Conservation (phyloP, 2,329 filamentous ascomycete genomes). For the Scedosporium aurantiacum region DNA sequence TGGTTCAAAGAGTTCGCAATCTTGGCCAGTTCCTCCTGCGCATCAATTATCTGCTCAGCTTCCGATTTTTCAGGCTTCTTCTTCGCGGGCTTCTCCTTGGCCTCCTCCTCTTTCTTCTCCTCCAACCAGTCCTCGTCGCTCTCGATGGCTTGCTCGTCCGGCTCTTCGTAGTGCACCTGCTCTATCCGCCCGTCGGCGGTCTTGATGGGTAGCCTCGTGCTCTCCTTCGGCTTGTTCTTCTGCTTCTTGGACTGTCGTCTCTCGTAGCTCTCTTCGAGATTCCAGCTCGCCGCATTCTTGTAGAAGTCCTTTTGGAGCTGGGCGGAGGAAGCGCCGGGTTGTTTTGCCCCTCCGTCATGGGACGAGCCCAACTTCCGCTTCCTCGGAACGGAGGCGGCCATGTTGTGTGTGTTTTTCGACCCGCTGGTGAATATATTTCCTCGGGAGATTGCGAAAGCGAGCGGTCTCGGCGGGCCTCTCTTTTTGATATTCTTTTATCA, state of each 20-base stretch:
- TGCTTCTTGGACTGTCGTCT: constrained; percentile 62
- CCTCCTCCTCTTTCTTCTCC: constrained; percentile 36
- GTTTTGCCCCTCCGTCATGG: not conserved
- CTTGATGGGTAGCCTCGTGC: constrained; percentile 73
- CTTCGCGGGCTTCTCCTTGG: constrained; percentile 12
- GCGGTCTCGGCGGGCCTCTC: not conserved
- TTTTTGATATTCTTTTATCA: not conserved
- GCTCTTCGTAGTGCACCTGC: constrained; percentile 41
- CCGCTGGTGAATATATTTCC: no score
- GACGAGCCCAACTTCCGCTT: constrained; percentile 3
- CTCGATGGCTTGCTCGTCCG: constrained; percentile 46
- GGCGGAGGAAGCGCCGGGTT: not conserved
- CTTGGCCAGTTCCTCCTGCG: constrained; percentile 85
- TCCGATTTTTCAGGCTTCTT: constrained; percentile 55
- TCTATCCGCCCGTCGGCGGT: constrained; percentile 67
- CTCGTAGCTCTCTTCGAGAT: constrained; percentile 88
- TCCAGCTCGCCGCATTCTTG: constrained; percentile 69
- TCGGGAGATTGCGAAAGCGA: not conserved
- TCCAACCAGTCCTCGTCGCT: constrained; percentile 39
- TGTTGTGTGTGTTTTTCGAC: not conserved
- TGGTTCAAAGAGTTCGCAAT: constrained; percentile 76
- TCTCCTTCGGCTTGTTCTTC: constrained; percentile 62
- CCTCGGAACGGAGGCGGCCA: constrained; percentile 4
- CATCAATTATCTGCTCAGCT: constrained; percentile 69
- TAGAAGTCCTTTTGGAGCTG: constrained; percentile 53